phyloP scores from a whole-genome alignment of 1,139 yeast species.

The Saccharomyces uvarum region DNA sequence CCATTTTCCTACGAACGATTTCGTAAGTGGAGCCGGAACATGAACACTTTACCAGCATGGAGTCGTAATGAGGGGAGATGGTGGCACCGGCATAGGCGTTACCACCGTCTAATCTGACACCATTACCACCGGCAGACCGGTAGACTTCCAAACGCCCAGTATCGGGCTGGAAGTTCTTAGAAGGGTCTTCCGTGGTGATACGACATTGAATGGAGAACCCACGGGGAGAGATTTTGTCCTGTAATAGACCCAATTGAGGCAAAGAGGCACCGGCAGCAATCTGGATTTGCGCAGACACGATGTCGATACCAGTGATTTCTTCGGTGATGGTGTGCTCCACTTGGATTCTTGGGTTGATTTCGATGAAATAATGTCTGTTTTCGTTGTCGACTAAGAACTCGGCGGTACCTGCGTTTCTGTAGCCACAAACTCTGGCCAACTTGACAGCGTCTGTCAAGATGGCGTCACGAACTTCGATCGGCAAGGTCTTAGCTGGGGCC shows the following conservation, averaged over 20 bases:
- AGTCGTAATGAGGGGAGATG: constrained; percentile 95
- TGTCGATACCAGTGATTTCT: constrained; percentile 96
- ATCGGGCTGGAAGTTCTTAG: constrained; percentile 95
- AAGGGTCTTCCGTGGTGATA: constrained; percentile 96
- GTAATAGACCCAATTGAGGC: constrained; percentile 82
- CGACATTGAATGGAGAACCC: constrained; percentile 99
- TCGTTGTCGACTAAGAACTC: constrained; percentile 91
- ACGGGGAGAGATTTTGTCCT: constrained; percentile 88
- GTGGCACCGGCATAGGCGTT: constrained; percentile 98
- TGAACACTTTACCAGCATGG: constrained; percentile 95
- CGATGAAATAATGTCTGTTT: constrained; percentile 95
- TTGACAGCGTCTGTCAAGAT: constrained; percentile 90
- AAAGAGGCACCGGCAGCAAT: constrained; percentile 97
- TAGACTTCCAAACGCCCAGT: constrained; percentile 98
- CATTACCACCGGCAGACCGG: constrained; percentile 98
- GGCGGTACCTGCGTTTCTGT: constrained; percentile 97
- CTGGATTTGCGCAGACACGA: constrained; percentile 97
- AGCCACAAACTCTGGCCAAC: constrained; percentile 79
- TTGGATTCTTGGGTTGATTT: constrained; percentile 97
- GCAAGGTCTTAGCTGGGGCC: constrained; percentile 95
- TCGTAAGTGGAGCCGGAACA: constrained; percentile 96
- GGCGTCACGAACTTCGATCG: constrained; percentile 75
- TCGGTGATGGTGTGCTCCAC: constrained; percentile 98
- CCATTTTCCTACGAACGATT: constrained; percentile 94
- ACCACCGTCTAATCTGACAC: constrained; percentile 98